phyloP scores from a whole-genome alignment of 2,329 filamentous ascomycete species.

The Aspergillus calidoustus region DNA sequence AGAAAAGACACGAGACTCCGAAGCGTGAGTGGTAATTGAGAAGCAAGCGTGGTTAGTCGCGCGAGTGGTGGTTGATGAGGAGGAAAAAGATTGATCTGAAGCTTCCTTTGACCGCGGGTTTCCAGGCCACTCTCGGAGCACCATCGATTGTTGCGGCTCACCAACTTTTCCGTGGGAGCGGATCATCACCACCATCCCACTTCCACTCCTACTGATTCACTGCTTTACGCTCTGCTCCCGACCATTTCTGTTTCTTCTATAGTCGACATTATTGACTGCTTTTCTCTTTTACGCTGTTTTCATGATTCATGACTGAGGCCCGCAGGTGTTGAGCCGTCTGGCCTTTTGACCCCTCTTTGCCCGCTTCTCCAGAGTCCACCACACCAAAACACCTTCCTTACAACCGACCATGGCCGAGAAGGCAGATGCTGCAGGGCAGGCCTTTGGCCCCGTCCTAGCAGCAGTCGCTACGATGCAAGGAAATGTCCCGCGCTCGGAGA shows the following conservation, averaged over 20 bases:
- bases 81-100: conserved; percentile 21
- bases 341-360: conserved; percentile 32
- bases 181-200: conserved; percentile 34
- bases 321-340: conserved; percentile 31
- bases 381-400: conserved; percentile 33
- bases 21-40: background rate
- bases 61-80: conserved; percentile 10
- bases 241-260: background rate
- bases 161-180: conserved; percentile 36
- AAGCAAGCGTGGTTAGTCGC: conserved; percentile 9
- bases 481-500: conserved; percentile 77
- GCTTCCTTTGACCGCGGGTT: conserved; percentile 19
- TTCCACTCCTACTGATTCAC: conserved; percentile 21
- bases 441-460: conserved; percentile 82
- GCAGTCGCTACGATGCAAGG: conserved; percentile 90
- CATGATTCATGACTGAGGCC: conserved; percentile 31
- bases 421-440: conserved; percentile 64
- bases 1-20: background rate
- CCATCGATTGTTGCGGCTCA: conserved; percentile 32
- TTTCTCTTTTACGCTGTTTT: conserved; percentile 22
- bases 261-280: conserved; percentile 13
- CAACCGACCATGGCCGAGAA: conserved; percentile 67
- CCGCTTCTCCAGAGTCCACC: conserved; percentile 20
- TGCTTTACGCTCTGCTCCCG: conserved; percentile 12
- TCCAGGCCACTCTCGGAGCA: conserved; percentile 10